Evolutionary conservation across 2,329 filamentous ascomycete genomes (phyloP).

Genomic region (Rhynchosporium graminicola): DNA sequence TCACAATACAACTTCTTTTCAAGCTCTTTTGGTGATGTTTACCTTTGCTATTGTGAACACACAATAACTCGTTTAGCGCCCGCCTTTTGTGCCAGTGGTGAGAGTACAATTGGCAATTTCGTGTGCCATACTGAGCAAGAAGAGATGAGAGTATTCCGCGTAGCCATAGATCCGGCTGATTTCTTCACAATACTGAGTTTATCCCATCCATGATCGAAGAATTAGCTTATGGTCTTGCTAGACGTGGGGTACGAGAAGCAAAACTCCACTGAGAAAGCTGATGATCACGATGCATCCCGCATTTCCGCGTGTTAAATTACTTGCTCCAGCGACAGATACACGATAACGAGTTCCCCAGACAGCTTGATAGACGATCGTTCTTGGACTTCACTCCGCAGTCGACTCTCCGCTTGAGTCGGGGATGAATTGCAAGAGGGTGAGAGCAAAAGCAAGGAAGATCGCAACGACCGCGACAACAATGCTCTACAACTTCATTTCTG

Average conservation of each 20-base stretch:
- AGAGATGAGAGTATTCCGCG: not conserved
- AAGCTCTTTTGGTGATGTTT: too few species aligned
- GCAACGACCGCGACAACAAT: not conserved
- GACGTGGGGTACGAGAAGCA: slow-evolving; percentile 2
- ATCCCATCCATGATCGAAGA: not conserved
- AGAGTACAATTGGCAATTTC: not conserved
- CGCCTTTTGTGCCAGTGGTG: too few species aligned
- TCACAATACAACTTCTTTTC: too few species aligned
- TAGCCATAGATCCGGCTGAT: not conserved
- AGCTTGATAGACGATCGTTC: not conserved
- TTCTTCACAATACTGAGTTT: slow-evolving; percentile 3
- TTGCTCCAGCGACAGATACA: not conserved
- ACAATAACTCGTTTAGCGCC: too few species aligned
- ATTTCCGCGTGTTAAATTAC: not conserved
- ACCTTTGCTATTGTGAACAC: too few species aligned
- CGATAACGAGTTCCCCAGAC: not conserved
- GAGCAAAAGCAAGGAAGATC: slow-evolving; percentile 4
- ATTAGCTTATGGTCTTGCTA: slow-evolving; percentile 5
- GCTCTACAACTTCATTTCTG: not conserved
- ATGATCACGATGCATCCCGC: not conserved
- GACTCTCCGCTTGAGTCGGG: not conserved
- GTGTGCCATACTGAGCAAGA: not conserved
- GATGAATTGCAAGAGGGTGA: not conserved
- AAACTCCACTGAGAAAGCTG: slow-evolving; percentile 1
- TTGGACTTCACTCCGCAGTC: slow-evolving; percentile 1